Evolutionary conservation across 2,329 filamentous ascomycete species (phyloP), one percentile per base, ranked within the genome.

Genomic region (Colletotrichum sp.): DNA sequence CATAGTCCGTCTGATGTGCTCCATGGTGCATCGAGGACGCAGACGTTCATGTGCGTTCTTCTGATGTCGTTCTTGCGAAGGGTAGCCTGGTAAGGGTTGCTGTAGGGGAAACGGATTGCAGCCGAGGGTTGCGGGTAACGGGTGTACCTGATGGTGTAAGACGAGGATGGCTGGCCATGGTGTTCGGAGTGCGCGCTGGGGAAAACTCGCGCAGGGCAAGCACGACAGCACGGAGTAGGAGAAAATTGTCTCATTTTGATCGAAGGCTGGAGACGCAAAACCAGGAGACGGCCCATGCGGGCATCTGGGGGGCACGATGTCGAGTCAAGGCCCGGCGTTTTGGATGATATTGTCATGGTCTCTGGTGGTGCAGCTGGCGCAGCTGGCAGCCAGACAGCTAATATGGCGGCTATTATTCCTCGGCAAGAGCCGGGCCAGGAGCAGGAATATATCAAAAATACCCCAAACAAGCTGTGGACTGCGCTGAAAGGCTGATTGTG

Each of bases 191-290:
- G 69, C 71, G 72, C 69, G 69, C 72, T 75, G 69, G 63, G 69
- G 64, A 68, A 63, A 44, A 62, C 26, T 24, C 21, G n/a, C 24
- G n/a, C 30, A 36, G n/a, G 21, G 62, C 15, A 24, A 16, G n/a
- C 62, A 39, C 55, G 26, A 30, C 26, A 39, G 28, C 49, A 36
- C 15, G 15, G 39, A 57, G 52, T 15, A 57, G 65, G 28, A 63
- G 32, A 34, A 49, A 76, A 76, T 57, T 76, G 73, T 76, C 73
- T 76, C 69, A 76, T 18, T 59, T 73, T 73, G 39, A 72, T 68
- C 39, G 57, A 65, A 44, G 8, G 39, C 64, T 63, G 64, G 57
- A 55, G 13, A 34, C 55, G 73, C 63, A 76, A 49, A 55, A 26
- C 55, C 60, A 62, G 9, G 18, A 5, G 28, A 59, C 32, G 72